Base-by-base conservation (phyloP, 1,284 basidiomycete species). In the Cutaneotrichosporon sp. region DNA sequence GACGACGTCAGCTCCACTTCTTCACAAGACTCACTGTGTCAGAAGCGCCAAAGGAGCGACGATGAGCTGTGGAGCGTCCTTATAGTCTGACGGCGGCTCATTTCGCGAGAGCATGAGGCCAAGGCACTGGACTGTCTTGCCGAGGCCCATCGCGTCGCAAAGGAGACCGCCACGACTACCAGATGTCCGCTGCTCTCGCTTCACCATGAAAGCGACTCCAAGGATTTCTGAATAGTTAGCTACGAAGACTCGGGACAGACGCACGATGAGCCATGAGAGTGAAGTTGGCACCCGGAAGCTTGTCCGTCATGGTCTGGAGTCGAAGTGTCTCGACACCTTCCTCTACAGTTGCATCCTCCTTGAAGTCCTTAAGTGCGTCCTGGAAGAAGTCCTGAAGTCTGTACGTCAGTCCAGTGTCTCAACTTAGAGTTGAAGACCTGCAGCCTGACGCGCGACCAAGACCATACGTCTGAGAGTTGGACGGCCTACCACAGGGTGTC, bases 41-140 rank as follows among this genome's bases (percentile, higher is more conserved):
- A 78, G 56, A 1, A 78, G 63, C 2, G 75, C 72, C 8, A 77
- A 58, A 3, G 76, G 75, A 0, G 74, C 75, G 20, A 78, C 60
- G 42, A 78, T 68, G 1, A 78, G 62, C 11, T 74, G 77, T 0
- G 71, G 59, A 9, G 43, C 48, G 16, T 41, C 67, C 55, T 72
- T 49, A 67, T 61, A 42, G 64, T 66, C 5, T 46, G 59, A 50
- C 68, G 75, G 26, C 46, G 43, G 27, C 63, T 68, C 29, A 56
- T 77, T 71, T 3, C 61, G 60, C 34, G 61, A 58, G 1, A 60
- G 47, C 59, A 75, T 73, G 12, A 66, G 59, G 0, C 71, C 76
- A 41, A 77, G 71, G 20, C 71, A 63, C 51, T 77, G 75, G 0
- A 78, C 65, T 0, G 77, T 78, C 66, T 75, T 75, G 26, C 72